A percentile compares a stretch with the other conserved stretches of the same genome.
phyloP scores from a whole-genome alignment of 2,329 filamentous ascomycete genomes.

The Exophiala sideris region DNA sequence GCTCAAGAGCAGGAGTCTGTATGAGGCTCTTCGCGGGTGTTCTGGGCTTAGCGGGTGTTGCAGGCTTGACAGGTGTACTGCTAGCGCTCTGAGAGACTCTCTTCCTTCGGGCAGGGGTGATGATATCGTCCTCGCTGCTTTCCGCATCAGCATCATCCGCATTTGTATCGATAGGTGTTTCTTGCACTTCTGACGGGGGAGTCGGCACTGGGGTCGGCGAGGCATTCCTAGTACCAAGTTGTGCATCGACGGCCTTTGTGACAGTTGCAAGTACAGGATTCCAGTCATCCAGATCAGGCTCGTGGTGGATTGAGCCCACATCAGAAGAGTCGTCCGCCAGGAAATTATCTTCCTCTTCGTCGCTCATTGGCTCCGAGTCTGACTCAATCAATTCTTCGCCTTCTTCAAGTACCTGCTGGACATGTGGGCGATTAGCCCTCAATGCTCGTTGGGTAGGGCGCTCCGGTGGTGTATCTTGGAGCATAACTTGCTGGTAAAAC shows the following conservation, averaged over 20 bases:
- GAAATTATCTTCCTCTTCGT: conserved; percentile 46
- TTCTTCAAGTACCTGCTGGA: conserved; percentile 33
- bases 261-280: conserved; percentile 5
- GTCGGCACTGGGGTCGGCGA: no score
- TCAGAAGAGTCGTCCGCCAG: conserved; percentile 41
- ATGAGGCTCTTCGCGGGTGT: not conserved
- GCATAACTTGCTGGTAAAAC: conserved; percentile 46
- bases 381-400: conserved; percentile 48
- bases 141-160: conserved; percentile 23
- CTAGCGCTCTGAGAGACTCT: no score
- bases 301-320: conserved; percentile 17
- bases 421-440: not conserved
- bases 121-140: conserved; percentile 18
- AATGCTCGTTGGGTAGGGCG: conserved; percentile 14
- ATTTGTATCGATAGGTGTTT: not conserved
- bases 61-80: not conserved
- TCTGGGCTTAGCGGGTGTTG: not conserved
- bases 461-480: conserved; percentile 33
- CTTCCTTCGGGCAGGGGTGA: conserved; percentile 11
- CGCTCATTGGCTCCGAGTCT: conserved; percentile 32
- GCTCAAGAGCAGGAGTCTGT: not conserved
- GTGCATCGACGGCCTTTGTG: not conserved
- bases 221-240: no score
- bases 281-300: conserved; percentile 17
- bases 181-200: not conserved